phyloP scores from a whole-genome alignment of 495 filamentous ascomycete species.

The Parathielavia appendiculata region DNA sequence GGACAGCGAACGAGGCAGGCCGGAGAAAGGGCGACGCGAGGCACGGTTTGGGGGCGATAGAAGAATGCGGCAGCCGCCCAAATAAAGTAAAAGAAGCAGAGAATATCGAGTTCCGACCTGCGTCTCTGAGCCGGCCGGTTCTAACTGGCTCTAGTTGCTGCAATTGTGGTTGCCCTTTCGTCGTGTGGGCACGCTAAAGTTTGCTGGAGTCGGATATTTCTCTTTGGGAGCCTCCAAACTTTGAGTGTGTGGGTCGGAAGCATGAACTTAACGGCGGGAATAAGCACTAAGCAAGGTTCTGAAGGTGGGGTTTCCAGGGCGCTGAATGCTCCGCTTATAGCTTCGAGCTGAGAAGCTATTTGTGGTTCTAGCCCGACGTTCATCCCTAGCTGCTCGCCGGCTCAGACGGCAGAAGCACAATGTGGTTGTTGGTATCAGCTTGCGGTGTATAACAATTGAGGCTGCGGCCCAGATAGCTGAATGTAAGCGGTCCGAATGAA shows the following conservation, averaged over 20 bases:
- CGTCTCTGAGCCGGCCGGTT: conserved; percentile 4
- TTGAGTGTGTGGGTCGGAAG: background rate
- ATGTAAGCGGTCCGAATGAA: no score
- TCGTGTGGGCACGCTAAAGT: background rate
- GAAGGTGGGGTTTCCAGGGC: background rate
- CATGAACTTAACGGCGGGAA: no score
- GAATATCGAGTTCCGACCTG: background rate
- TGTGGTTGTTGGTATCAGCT: no score
- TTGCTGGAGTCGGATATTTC: background rate
- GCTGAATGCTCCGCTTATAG: background rate
- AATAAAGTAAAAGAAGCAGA: background rate
- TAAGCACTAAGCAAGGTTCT: no score
- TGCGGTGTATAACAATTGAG: no score
- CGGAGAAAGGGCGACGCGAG: background rate
- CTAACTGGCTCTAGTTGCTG: conserved; percentile 1
- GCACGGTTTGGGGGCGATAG: background rate
- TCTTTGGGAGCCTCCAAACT: background rate
- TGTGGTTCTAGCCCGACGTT: no score
- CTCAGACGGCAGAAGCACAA: no score
- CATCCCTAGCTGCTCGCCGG: no score
- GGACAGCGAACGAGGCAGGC: background rate
- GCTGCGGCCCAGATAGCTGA: no score
- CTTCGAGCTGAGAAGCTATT: no score
- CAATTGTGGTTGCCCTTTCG: no score
- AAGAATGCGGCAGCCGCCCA: background rate